These are phyloP conservation scores for Cordyceps cicadae DNA, from an alignment of 2,329 filamentous ascomycete genomes.

Conservation along the genomic window DNA sequence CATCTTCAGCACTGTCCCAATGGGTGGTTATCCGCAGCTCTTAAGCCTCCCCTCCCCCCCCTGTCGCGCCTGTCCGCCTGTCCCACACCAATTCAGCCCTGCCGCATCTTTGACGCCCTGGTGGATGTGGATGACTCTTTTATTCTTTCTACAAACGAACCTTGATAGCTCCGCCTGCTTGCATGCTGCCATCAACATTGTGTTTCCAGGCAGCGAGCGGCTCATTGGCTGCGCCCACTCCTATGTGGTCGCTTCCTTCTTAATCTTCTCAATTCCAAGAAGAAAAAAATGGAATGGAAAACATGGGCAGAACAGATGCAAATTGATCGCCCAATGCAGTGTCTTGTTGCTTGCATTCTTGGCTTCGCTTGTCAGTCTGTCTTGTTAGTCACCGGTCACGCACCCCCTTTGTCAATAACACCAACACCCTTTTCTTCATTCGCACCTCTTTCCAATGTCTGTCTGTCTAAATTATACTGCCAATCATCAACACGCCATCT, in stretches of 20 bases:
- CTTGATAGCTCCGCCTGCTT: background rate
- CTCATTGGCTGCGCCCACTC: background rate
- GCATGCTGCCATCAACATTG: background rate
- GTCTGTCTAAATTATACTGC: background rate
- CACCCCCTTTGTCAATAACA: background rate
- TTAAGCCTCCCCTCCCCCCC: background rate
- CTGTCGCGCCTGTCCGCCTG: constrained; percentile 4
- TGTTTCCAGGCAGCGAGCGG: background rate
- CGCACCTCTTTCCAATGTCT: background rate
- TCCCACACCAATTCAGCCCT: constrained; percentile 9
- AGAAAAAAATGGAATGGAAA: background rate
- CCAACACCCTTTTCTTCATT: background rate
- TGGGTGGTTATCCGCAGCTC: background rate
- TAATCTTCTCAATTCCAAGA: background rate
- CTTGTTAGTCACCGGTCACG: constrained; percentile 7
- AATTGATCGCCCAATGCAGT: background rate
- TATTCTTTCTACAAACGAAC: background rate
- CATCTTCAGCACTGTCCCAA: too few relatives aligned
- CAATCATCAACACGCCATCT: background rate
- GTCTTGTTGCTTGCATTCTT: background rate
- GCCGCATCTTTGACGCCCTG: background rate
- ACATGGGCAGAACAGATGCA: background rate
- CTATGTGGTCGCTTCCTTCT: background rate
- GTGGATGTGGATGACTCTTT: constrained; percentile 1
- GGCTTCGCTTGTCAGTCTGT: background rate